A percentile compares a stretch with the other conserved stretches of the same genome.
Conservation (phyloP, 192 early-diverging fungal species). For the Coemansia biformis region DNA sequence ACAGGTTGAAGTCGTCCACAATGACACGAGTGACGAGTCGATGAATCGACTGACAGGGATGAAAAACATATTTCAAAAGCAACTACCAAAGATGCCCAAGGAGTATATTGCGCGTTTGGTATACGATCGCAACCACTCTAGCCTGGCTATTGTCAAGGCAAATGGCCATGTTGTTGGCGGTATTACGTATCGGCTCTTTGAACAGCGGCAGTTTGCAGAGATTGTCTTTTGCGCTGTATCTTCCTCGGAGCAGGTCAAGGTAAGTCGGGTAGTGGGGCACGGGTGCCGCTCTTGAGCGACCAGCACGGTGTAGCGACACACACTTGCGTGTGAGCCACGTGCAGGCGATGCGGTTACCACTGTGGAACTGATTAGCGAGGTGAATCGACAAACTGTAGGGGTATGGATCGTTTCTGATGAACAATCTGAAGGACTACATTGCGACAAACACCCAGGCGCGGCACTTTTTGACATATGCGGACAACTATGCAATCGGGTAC, state of each 20-base stretch:
- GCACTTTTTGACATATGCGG: constrained; percentile 96
- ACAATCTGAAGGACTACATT: constrained; percentile 92
- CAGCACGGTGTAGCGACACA: too few relatives aligned
- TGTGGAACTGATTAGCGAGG: too few relatives aligned
- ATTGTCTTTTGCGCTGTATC: constrained; percentile 98
- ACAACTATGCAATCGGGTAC: constrained; percentile 98
- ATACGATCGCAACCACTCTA: constrained; percentile 87
- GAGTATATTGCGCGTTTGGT: constrained; percentile 97
- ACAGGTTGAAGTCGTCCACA: constrained; percentile 69
- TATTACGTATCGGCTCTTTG: constrained; percentile 92
- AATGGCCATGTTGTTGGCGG: constrained; percentile 79
- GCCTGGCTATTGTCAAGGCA: constrained; percentile 67
- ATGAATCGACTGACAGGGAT: constrained; percentile 90
- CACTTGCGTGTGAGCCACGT: too few relatives aligned
- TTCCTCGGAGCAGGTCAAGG: constrained; percentile 86
- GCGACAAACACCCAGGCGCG: constrained; percentile 61
- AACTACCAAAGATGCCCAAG: constrained; percentile 98
- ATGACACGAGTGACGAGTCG: constrained; percentile 71
- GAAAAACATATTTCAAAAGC: constrained; percentile 94
- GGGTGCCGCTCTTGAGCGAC: too few relatives aligned
- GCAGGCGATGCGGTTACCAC: too few relatives aligned
- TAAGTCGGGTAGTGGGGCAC: too few relatives aligned
- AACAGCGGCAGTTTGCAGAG: constrained; percentile 84
- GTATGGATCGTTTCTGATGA: constrained; percentile 95
- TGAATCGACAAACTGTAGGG: too few relatives aligned